Percentiles rank a stretch among this genome's conserved stretches.
These are phyloP conservation scores for Piloderma croceum DNA, from an alignment of 768 basidiomycete species.

Conservation along the genomic window DNA sequence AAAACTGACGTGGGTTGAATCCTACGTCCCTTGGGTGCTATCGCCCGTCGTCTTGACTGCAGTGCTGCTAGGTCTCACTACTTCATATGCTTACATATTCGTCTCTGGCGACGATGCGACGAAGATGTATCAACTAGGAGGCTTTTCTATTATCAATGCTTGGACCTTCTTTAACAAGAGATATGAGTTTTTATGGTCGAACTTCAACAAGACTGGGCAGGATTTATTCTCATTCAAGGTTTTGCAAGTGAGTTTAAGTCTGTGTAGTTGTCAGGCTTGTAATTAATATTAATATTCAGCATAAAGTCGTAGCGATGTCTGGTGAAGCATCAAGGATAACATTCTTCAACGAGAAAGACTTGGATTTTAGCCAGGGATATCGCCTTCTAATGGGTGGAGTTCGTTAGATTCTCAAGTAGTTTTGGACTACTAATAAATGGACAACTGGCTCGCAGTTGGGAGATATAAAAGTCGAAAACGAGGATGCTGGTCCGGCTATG, in stretches of 20 bases:
- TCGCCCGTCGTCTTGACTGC: too few species aligned
- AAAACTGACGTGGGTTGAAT: too few species aligned
- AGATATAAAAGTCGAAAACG: too few species aligned
- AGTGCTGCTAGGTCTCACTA: too few species aligned
- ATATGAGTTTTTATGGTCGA: slow-evolving; percentile 22
- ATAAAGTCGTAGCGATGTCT: slow-evolving; percentile 66
- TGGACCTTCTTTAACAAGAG: slow-evolving; percentile 30
- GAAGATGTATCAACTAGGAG: slow-evolving; percentile 16
- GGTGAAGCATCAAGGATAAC: slow-evolving; percentile 64
- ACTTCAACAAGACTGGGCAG: slow-evolving; percentile 16
- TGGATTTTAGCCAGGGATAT: slow-evolving; percentile 77
- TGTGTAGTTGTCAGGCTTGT: slow-evolving; percentile 3
- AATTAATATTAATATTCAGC: slow-evolving; percentile 32
- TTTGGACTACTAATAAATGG: slow-evolving; percentile 61
- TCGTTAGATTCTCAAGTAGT: slow-evolving; percentile 51
- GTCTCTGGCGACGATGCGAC: slow-evolving; percentile 1
- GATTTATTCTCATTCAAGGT: slow-evolving; percentile 12
- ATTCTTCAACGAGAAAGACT: slow-evolving; percentile 64
- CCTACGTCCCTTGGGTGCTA: too few species aligned
- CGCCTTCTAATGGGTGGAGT: slow-evolving; percentile 75
- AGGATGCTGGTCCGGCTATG: too few species aligned
- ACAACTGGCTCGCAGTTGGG: slow-evolving; percentile 39
- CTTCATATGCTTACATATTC: too few species aligned
- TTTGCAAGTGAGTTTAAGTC: slow-evolving; percentile 9
- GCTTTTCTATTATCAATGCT: slow-evolving; percentile 22